Evolutionary conservation across 169 alveolate genomes (phyloP).

Genomic region (Cryptosporidium canis): DNA sequence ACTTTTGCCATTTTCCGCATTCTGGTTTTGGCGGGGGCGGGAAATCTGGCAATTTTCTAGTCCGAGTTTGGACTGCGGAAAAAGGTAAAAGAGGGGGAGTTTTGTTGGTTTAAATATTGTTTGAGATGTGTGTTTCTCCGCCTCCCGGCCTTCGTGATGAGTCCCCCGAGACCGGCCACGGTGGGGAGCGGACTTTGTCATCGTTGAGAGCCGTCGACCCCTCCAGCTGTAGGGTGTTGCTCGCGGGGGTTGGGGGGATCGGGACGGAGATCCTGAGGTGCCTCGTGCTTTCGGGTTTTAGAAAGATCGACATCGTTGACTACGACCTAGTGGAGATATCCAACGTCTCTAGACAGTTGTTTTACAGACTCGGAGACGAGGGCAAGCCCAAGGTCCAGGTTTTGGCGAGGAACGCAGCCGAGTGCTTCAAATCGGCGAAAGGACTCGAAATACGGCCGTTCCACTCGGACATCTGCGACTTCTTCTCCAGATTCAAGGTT

Average conservation of each 20-base stretch:
- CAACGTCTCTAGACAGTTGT: conserved; percentile 34
- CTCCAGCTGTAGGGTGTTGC: conserved; percentile 13
- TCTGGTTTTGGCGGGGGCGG: no score
- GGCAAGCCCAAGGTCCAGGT: conserved; percentile 53
- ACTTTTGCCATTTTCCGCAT: no score
- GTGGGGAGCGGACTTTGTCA: no score
- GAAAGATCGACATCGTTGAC: conserved; percentile 49
- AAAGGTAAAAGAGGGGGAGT: no score
- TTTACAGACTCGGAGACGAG: conserved; percentile 12
- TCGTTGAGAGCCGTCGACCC: background rate
- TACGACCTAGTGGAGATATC: conserved; percentile 40
- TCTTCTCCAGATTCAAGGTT: background rate
- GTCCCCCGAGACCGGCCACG: no score
- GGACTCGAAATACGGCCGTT: conserved; percentile 18
- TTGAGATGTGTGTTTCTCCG: no score
- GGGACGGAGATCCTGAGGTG: conserved; percentile 47
- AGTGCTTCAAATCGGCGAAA: background rate
- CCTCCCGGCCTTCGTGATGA: no score
- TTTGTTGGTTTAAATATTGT: no score
- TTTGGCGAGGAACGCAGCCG: background rate
- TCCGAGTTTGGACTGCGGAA: no score
- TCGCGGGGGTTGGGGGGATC: conserved; percentile 66
- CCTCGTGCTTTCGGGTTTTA: conserved; percentile 38
- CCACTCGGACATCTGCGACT: background rate
- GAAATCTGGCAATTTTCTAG: no score